These are phyloP conservation scores for Globisporangium mamillatum DNA, from an alignment of 352 stramenopile genomes.

Conservation along the genomic window DNA sequence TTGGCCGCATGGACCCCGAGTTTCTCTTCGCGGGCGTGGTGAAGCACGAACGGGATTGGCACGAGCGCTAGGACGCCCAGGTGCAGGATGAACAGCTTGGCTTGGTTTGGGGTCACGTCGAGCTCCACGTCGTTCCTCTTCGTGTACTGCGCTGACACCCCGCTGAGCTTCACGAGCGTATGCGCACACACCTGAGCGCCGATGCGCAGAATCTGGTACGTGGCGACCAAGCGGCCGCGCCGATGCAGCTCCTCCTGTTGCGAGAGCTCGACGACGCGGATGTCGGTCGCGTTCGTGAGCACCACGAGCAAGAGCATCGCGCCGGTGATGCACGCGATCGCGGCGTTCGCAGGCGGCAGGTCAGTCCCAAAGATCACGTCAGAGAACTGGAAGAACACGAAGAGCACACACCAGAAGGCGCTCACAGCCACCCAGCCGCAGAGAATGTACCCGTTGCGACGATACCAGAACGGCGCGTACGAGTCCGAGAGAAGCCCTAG, in stretches of 20 bases:
- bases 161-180: slow-evolving; percentile 20
- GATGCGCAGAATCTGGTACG: slow-evolving; percentile 37
- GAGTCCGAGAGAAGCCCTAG: slow-evolving; percentile 34
- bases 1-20: neutral
- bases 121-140: slow-evolving; percentile 9
- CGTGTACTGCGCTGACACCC: neutral
- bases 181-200: slow-evolving; percentile 22
- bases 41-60: slow-evolving; percentile 30
- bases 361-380: slow-evolving; percentile 7
- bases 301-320: slow-evolving; percentile 33
- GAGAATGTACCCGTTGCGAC: slow-evolving; percentile 74
- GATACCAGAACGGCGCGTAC: slow-evolving; percentile 25
- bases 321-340: slow-evolving; percentile 15
- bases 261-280: slow-evolving; percentile 43
- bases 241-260: slow-evolving; percentile 35
- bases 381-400: slow-evolving; percentile 24
- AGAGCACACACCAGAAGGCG: slow-evolving; percentile 28
- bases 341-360: slow-evolving; percentile 12
- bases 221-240: slow-evolving; percentile 28
- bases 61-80: slow-evolving; percentile 25
- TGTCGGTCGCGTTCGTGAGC: slow-evolving; percentile 32
- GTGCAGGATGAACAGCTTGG: slow-evolving; percentile 28
- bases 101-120: slow-evolving; percentile 13
- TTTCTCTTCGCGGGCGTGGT: slow-evolving; percentile 25
- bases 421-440: slow-evolving; percentile 36